Conservation (phyloP, 2,329 filamentous ascomycete species). For the Didymella lethalis region DNA sequence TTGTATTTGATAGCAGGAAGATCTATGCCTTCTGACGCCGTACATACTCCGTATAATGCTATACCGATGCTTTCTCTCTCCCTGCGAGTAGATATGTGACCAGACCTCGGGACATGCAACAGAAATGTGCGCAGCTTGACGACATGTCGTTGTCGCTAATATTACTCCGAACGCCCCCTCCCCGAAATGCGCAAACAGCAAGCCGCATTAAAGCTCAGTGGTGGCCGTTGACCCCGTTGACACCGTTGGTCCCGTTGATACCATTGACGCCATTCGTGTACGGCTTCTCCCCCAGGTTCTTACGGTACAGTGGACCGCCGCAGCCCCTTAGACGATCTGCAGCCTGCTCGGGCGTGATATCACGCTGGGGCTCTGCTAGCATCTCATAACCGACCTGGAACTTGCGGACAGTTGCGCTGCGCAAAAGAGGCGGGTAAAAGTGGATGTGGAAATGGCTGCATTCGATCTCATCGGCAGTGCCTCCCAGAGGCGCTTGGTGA, state of each 20-base stretch:
- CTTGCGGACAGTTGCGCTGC: conserved; percentile 93
- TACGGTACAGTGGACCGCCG: conserved; percentile 84
- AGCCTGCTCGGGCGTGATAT: conserved; percentile 97
- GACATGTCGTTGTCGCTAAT: neutral
- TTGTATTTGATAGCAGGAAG: neutral
- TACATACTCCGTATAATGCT: conserved; percentile 15
- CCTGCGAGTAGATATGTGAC: neutral
- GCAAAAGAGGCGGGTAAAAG: conserved; percentile 92
- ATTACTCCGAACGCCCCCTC: conserved; percentile 12
- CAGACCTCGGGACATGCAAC: conserved; percentile 2
- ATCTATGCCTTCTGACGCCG: conserved; percentile 6
- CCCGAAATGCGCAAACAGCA: neutral
- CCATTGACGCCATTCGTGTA: conserved; percentile 25
- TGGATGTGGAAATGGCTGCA: conserved; percentile 94
- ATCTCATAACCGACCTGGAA: conserved; percentile 97
- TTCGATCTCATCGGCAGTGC: conserved; percentile 82
- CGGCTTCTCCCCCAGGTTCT: conserved; percentile 50
- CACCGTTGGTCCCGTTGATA: conserved; percentile 27
- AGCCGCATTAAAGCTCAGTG: conserved; percentile 7
- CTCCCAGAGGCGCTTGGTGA: conserved; percentile 90
- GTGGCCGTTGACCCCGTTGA: conserved; percentile 27
- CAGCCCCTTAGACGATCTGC: conserved; percentile 78
- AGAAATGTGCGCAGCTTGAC: neutral
- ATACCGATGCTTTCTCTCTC: conserved; percentile 7
- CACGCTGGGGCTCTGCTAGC: conserved; percentile 95